Evolutionary conservation across 23 red algal species (phyloP), one percentile per base, ranked within the genome.

Genomic region (Gracilaria gracilis): DNA sequence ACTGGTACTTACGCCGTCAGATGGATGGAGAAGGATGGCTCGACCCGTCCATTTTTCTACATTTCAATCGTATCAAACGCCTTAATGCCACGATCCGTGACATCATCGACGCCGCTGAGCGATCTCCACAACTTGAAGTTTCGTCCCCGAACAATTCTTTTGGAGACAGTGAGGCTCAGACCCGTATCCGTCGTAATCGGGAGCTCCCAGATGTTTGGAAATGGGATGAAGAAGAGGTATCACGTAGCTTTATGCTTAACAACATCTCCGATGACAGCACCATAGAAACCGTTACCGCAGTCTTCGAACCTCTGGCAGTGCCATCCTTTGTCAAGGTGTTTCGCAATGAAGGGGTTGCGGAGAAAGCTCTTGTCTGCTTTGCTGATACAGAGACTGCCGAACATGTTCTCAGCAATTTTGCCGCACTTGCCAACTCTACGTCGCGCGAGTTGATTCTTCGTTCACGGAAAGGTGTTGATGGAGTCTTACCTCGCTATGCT

Each of bases 21-120:
- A 90, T 90, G 87, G 87, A 90, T 51, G 16, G 33, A 0, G 74
- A 90, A 15, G 87, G 87, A 0, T 90, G 87, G 87, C 40, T 90
- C 15, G 87, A 90, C 38, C 87, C 87, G 37, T 58, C 73, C 15
- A 20, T 90, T 51, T 81, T 90, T 44, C 34, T 90, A 15, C 48
- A 47, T 33, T 90, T 90, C 75, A 90, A 81, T 75, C 48, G 61
- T 7, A 66, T 81, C 16, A 90, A 81, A 69, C 64, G 23, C 23
- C 50, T 90, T 28, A 80, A 90, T 34, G 87, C 64, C 21, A 48
- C 48, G 9, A 24, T 90, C 17, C 23, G 24, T 24, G 87, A 90
- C 31, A 67, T 90, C 28, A 90, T 90, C 57, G 31, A 65, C 23
- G 87, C 87, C 9, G 64, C 59, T 20, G 35, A 81, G 19, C 24